Evolutionary conservation across 352 stramenopile species (phyloP), one percentile per base, ranked within the genome.

Genomic region (Globisporangium ultimum): DNA sequence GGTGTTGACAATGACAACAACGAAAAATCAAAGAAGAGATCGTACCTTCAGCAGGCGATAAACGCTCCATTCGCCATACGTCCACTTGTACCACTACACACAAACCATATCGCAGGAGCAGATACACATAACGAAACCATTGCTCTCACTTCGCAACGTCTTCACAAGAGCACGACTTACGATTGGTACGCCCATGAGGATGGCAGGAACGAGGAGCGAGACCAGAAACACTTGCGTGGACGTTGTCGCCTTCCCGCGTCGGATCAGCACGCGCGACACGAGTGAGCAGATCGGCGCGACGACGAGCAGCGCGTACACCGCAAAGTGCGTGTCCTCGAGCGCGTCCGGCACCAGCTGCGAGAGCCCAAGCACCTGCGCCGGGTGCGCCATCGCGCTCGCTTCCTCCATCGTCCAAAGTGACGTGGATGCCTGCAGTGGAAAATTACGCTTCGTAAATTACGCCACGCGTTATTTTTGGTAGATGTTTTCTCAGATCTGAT

Each of bases 271-370:
- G 28, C 56, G 58, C 0, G 71, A 74, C 17, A 64, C 69, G 0
- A 89, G 57, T 12, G 64, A 51, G 14, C 56, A 71, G 21, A 80
- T 14, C 4, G 77, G 77, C 7, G 67, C 67, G 46, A 88, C 69
- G 0, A 88, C 63, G 22, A 85, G 54, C 36, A 89, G 66, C 45
- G 67, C 52, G 36, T 84, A 87, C 9, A 60, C 68, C 6, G 77
- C 75, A 14, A 68, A 45, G 42, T 72, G 57, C 40, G 71, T 73
- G 63, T 87, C 75, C 17, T 75, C 64, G 18, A 77, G 48, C 34
- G 80, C 78, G 52, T 84, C 74, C 15, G 71, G 71, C 56, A 70
- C 76, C 52, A 85, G 63, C 45, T 52, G 61, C 58, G 76, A 79
- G 58, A 84, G 70, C 55, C 67, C 63, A 18, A 64, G 61, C 36